Base-by-base conservation (phyloP, 225 moss, liverwort and hornwort genomes). In the Marchantia polymorpha region DNA sequence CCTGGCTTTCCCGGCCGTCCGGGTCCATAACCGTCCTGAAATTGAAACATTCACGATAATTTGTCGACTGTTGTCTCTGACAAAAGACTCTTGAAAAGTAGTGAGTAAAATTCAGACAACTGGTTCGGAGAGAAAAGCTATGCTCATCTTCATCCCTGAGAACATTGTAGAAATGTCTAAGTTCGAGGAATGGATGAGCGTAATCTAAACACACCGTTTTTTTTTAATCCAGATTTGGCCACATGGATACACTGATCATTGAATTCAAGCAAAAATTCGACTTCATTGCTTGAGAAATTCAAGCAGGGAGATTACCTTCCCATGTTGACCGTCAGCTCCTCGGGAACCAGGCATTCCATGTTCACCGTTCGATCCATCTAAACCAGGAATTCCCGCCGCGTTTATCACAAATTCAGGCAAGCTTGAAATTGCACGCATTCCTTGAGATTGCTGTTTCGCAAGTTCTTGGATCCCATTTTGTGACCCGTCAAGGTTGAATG, bases 1-100 rank as follows among this genome's bases (percentile, higher is more conserved):
- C 87, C 87, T 39, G 81, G 78, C 69, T 88, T 85, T 69, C 87
- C 87, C 10, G 87, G 87, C 81, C 87, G 83, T 54, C 82, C 84
- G 20, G 87, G 87, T 17, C 85, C 87, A 76, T 83, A 88, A 2
- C 87, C 87, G 76, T 76, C 78, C 87, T 87, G 82, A 51, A 83
- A 77, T 29, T 75, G 31, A 31, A 29, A 58, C 7, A 31, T 16
- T 16, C 56, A 58, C 9, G 4, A 56, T 30, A 27, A 75, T 9
- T 30, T 7, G 20, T 75, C 8, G 3, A 66, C 27, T 66, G 66
- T n/a, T 66, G 14, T 22, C 60, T 7, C 60, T 61, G 10, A 61
- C 23, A 61, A 20, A 61, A 9, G 23, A 2, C 22, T 61, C 60
- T 61, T 20, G 22, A 2, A n/a, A n/a, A n/a, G n/a, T n/a, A n/a